Evolutionary conservation across 345 rosid species (phyloP), one percentile per base, ranked within the genome.

Genomic region (Punica granatum): DNA sequence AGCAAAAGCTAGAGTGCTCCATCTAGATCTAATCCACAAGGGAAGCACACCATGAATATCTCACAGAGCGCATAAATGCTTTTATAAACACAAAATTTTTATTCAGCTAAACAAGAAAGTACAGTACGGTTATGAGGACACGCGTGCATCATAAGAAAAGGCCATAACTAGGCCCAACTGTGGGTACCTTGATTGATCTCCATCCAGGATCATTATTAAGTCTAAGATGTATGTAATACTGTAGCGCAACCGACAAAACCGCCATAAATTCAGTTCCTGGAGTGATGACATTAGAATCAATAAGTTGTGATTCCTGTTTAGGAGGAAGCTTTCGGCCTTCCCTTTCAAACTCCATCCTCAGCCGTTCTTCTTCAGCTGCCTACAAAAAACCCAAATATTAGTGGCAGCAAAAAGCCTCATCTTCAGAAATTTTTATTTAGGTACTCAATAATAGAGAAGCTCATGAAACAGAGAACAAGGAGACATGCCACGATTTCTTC

Each of bases 251-350:
- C 59, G 99, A 90, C 54, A 95, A 75, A 69, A 88, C 90, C 67
- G 88, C 74, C 98, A 92, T 95, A 74, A 95, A 95, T 54, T 82
- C 70, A 63, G 99, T 95, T 74, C 99, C 99, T 59, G 98, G 99
- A 43, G 99, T 95, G 65, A 95, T 90, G 63, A 95, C 84, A 74
- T 95, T 95, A 31, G 98, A 90, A 77, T 95, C 99, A 79, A 75
- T 80, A 67, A 74, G 67, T 74, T 88, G 90, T 12, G 94, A 84
- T 23, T 76, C 80, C 67, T 81, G 71, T 81, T 84, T 95, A 19
- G 94, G 88, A 70, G 98, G 94, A 51, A 95, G 83, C 63, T 76
- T 84, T 76, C 80, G 88, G 65, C 98, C 99, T 82, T 92, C 90
- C 71, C 75, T 83, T 78, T 79, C 96, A 78, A 95, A 95, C 73